phyloP scores from a whole-genome alignment of 768 basidiomycete species.

The Podaxis sp. region DNA sequence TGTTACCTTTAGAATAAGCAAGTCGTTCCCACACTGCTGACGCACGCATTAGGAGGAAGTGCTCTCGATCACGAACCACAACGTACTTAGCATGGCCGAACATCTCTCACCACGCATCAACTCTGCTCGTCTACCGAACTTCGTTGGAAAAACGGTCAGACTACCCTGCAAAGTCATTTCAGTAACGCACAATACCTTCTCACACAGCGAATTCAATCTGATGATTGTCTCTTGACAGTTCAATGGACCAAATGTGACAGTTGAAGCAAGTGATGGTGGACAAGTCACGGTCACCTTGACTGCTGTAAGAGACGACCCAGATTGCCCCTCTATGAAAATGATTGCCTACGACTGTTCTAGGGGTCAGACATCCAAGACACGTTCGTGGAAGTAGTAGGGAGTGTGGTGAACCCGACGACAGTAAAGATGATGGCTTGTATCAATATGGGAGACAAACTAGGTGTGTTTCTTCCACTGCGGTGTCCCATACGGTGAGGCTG shows the following conservation, averaged over 20 bases:
- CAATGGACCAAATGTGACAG: conserved; percentile 31
- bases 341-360: conserved; percentile 21
- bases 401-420: conserved; percentile 47
- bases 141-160: conserved; percentile 50
- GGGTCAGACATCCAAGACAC: conserved; percentile 43
- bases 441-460: conserved; percentile 57
- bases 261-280: conserved; percentile 65
- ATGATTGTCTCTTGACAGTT: neutral
- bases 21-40: neutral
- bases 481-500: neutral
- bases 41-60: no score
- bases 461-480: conserved; percentile 33
- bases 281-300: conserved; percentile 45
- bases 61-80: neutral
- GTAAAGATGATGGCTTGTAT: conserved; percentile 53
- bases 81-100: conserved; percentile 3
- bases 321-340: neutral
- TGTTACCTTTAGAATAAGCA: no score
- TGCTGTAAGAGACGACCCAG: conserved; percentile 26
- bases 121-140: conserved; percentile 48
- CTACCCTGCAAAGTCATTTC: conserved; percentile 58
- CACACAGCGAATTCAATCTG: neutral
- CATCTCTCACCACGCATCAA: conserved; percentile 53
- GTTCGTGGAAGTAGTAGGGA: conserved; percentile 67
- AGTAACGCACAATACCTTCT: conserved; percentile 28